Conservation (phyloP, 169 alveolate genomes). For the Babesia ovata region DNA sequence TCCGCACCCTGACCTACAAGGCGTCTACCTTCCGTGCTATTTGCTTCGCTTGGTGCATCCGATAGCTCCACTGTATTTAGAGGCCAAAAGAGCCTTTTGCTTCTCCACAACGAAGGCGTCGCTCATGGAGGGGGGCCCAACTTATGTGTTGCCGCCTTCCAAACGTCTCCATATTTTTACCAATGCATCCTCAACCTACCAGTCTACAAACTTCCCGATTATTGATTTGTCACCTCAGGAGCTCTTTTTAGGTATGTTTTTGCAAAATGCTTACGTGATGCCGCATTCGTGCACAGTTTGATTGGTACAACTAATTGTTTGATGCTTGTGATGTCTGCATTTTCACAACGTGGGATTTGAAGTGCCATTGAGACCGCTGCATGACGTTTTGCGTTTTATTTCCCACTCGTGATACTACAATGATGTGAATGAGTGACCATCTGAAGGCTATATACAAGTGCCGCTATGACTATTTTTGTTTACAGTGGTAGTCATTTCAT, state of each 20-base stretch:
- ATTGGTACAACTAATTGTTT: too few species aligned
- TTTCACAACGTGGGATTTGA: too few species aligned
- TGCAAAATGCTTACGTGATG: too few species aligned
- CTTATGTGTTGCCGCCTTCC: constrained; percentile 10
- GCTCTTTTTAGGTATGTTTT: constrained; percentile 24
- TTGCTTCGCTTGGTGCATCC: constrained; percentile 24
- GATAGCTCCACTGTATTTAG: constrained; percentile 6
- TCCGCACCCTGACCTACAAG: constrained; percentile 4
- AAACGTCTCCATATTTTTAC: constrained; percentile 24
- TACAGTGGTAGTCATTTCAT: too few species aligned
- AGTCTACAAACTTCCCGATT: constrained; percentile 15
- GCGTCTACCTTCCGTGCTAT: constrained; percentile 24
- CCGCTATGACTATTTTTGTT: too few species aligned
- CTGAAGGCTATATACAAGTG: too few species aligned
- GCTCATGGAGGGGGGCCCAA: constrained; percentile 1
- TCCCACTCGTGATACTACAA: too few species aligned
- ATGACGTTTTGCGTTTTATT: too few species aligned
- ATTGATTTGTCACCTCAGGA: constrained; percentile 13
- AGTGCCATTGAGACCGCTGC: too few species aligned
- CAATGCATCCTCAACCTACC: constrained; percentile 25
- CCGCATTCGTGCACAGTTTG: too few species aligned
- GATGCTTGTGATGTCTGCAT: too few species aligned
- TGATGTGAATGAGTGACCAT: too few species aligned
- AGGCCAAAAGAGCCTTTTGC: constrained; percentile 16
- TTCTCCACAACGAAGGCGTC: constrained; percentile 37